phyloP scores from a whole-genome alignment of 257 asterid genomes.

The Henckelia pumila region DNA sequence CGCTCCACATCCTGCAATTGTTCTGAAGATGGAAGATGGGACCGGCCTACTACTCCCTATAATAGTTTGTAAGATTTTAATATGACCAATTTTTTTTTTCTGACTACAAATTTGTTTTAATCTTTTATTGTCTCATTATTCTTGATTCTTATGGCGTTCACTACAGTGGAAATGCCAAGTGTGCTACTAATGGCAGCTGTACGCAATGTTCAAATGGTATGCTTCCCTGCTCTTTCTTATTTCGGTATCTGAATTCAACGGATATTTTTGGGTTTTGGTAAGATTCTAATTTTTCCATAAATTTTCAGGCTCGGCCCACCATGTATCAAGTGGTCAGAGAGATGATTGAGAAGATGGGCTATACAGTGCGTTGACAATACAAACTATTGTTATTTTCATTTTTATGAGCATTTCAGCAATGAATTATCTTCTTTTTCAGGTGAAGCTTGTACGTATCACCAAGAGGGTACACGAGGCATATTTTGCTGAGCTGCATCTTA shows the following conservation, averaged over 20 bases:
- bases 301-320: constrained; percentile 86
- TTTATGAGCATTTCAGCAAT: constrained; percentile 5
- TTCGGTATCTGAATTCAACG: constrained; percentile 2
- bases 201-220: constrained; percentile 87
- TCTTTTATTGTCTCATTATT: not conserved
- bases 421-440: constrained; percentile 42
- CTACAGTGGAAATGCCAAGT: constrained; percentile 98
- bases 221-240: constrained; percentile 27
- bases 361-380: constrained; percentile 48
- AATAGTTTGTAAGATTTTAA: constrained; percentile 66
- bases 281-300: constrained; percentile 15
- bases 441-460: constrained; percentile 87
- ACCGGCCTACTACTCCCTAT: constrained; percentile 91
- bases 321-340: constrained; percentile 89
- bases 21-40: constrained; percentile 95
- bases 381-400: not conserved
- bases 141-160: constrained; percentile 23
- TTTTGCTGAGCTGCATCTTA: constrained; percentile 77
- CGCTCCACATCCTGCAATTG: constrained; percentile 96
- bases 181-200: constrained; percentile 95
- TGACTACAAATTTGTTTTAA: not conserved
- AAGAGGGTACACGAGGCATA: constrained; percentile 97
- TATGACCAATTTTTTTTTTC: constrained; percentile 19
- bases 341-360: constrained; percentile 98
- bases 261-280: not conserved